Conservation (phyloP, 768 basidiomycete species). For the Boletus patriciae region DNA sequence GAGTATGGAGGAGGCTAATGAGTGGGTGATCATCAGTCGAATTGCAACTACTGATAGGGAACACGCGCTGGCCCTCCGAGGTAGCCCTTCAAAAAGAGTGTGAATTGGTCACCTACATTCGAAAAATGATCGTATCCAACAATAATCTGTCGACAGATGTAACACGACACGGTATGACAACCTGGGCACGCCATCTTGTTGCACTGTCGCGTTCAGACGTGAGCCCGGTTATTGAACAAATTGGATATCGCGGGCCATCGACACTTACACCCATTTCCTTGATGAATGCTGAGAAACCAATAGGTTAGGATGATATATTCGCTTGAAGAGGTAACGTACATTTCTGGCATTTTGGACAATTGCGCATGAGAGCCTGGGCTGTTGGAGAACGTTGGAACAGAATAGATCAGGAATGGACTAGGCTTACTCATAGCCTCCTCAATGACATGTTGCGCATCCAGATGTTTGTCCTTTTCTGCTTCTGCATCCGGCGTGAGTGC, state of each 20-base stretch:
- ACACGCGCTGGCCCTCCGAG: background rate
- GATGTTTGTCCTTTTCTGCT: slow-evolving; percentile 66
- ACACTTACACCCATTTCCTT: slow-evolving; percentile 71
- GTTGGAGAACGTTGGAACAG: slow-evolving; percentile 4
- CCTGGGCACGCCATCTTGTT: slow-evolving; percentile 88
- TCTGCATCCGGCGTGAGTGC: slow-evolving; percentile 43
- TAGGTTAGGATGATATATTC: background rate
- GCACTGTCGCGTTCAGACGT: slow-evolving; percentile 49
- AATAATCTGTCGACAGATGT: slow-evolving; percentile 76
- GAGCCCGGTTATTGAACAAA: background rate
- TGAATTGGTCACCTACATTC: slow-evolving; percentile 38
- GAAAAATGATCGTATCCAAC: slow-evolving; percentile 76
- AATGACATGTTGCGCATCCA: slow-evolving; percentile 74
- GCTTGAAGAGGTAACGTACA: slow-evolving; percentile 40
- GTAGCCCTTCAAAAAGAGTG: background rate
- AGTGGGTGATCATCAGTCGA: slow-evolving; percentile 6
- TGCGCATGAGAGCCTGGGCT: slow-evolving; percentile 83
- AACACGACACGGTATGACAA: slow-evolving; percentile 77
- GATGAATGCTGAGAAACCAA: slow-evolving; percentile 60
- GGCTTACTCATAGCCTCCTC: slow-evolving; percentile 90
- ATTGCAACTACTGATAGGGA: background rate
- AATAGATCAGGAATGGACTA: slow-evolving; percentile 17
- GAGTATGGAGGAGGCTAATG: slow-evolving; percentile 25
- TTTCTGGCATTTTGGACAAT: slow-evolving; percentile 85
- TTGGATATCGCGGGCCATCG: background rate